Base-by-base conservation (phyloP, 192 early-diverging fungal genomes). In the Phycomyces nitens region DNA sequence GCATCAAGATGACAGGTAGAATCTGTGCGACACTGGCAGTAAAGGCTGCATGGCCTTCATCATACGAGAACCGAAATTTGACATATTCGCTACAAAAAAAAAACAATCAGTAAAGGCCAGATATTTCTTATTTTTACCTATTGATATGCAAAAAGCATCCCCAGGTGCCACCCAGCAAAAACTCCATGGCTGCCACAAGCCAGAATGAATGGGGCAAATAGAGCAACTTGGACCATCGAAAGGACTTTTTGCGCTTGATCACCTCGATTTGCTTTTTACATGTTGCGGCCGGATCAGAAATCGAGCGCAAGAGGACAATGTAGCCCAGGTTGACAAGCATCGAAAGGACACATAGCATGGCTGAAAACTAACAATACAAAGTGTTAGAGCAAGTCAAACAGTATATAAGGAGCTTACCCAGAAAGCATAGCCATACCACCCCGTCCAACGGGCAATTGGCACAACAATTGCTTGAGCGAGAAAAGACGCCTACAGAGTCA, bases 321-420 rank as follows among this genome's bases (percentile, higher is more conserved):
- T 89, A 90, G 20, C 84, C 64, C 39, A 92, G 71, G 43, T 90
- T 90, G 64, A 88, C 82, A 16, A 73, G 60, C 84, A 85, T 87
- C 2, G 90, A 89, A 24, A 86, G 51, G 5, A 85, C 62, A 43
- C 89, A 92, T 16, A 88, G 76, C 7, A 78, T 41, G 53, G 87
- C 74, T 38, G 87, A 85, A 34, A 88, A 82, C 85, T 84, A 81
- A 59, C 73, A 78, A 12, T 71, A 76, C 2, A 51, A 71, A 40
- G 70, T 74, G 50, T n/a, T n/a, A n/a, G n/a, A n/a, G n/a, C n/a
- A n/a, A n/a, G n/a, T n/a, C n/a, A n/a, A n/a, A n/a, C n/a, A n/a
- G n/a, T n/a, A n/a, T n/a, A 79, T 75, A 22, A 73, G 78, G 21
- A 14, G 15, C 21, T 53, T 69, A 71, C 69, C 73, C 34, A 66